Evolutionary conservation across 2,329 filamentous ascomycete species (phyloP).

Genomic region (Alternaria triticimaculans): DNA sequence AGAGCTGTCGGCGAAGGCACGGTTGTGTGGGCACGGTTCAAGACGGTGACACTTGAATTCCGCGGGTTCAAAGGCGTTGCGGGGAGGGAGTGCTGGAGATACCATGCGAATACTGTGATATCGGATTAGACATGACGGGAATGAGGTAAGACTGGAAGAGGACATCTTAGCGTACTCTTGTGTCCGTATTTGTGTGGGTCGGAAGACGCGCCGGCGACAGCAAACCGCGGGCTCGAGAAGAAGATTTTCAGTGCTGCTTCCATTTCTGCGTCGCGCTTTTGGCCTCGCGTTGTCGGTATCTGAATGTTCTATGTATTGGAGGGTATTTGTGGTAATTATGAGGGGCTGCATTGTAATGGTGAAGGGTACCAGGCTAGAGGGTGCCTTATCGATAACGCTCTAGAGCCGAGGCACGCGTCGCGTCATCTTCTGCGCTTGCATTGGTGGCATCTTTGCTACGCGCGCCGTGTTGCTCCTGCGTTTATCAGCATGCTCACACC

Average conservation of each 20-base stretch:
- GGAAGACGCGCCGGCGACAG: constrained; percentile 88
- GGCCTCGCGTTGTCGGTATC: constrained; percentile 36
- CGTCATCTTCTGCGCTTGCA: neutral
- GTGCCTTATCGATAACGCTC: constrained; percentile 1
- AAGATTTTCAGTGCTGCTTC: constrained; percentile 77
- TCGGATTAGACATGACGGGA: neutral
- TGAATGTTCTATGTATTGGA: neutral
- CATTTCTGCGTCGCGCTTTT: constrained; percentile 53
- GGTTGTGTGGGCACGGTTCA: constrained; percentile 65
- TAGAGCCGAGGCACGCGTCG: constrained; percentile 5
- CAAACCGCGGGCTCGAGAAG: constrained; percentile 80
- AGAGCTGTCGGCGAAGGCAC: constrained; percentile 71
- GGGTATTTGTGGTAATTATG: neutral
- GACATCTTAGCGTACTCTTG: constrained; percentile 65
- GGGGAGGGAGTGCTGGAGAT: constrained; percentile 75
- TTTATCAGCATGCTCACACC: neutral
- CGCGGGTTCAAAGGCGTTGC: constrained; percentile 85
- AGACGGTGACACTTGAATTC: constrained; percentile 68
- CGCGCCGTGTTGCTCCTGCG: neutral
- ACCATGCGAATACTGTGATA: constrained; percentile 85
- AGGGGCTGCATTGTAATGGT: neutral
- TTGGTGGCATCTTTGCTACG: neutral
- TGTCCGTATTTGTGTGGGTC: constrained; percentile 87
- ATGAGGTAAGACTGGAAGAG: neutral
- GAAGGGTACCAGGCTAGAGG: neutral